Evolutionary conservation across 768 basidiomycete genomes (phyloP), one percentile per base, ranked within the genome.

Genomic region (Suillus luteus): DNA sequence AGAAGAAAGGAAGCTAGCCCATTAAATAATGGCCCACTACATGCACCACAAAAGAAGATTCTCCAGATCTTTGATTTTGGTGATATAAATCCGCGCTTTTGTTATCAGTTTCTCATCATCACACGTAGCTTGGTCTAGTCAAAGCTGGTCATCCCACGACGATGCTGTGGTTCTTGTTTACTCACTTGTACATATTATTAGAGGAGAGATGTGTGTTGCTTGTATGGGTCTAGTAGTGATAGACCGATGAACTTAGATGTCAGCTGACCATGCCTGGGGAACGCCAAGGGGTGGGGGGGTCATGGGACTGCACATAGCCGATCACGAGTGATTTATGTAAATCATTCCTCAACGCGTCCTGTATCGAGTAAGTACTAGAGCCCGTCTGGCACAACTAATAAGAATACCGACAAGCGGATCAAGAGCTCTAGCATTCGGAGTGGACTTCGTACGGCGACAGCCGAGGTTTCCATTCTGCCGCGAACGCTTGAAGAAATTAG

Each of bases 21-120:
- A 27, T 58, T 58, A 58, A 58, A 41, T 41, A 41, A 58, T 19
- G 27, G 17, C 12, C 11, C 17, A 10, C 11, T 40, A 27, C 22
- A 17, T 19, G 40, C 22, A 38, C 40, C 15, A 41, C 10, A 58
- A 41, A 41, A 58, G 57, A 40, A 11, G 38, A 58, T 58, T 40
- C 40, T 12, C 24, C 38, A 22, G 24, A 40, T 40, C 22, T 37
- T 24, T 57, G 14, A 37, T 22, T 22, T 38, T 12, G n/a, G 22
- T 55, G 55, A 1, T 38, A 38, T 37, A 38, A 38, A 57, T 57
- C 37, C 8, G 55, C 24, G 37, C 17, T 27, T 58, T 17, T 15
- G 55, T 58, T 58, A 58, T 58, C 55, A 58, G n/a, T 24, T 38
- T 24, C 22, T 27, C 17, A 24, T 58, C 24, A 40, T 58, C 55